Conservation (phyloP, 305 asterid species). For the Solanum hybrid region DNA sequence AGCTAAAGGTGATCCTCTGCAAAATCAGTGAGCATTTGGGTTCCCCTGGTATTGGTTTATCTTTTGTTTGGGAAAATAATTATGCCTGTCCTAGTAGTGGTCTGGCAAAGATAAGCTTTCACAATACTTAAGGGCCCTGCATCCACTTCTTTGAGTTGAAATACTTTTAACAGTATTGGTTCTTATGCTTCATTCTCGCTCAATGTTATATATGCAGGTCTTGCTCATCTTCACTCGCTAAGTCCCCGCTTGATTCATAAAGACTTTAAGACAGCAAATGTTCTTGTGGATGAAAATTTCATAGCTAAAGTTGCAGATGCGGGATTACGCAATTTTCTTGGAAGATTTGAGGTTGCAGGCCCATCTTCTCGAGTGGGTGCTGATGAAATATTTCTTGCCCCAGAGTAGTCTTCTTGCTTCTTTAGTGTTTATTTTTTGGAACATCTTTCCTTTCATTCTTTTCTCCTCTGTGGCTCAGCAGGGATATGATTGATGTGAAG, state of each 20-base stretch:
- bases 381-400: slow-evolving; percentile 72
- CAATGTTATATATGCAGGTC: slow-evolving; percentile 36
- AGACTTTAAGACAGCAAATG: slow-evolving; percentile 87
- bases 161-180: not conserved
- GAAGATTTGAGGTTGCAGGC: slow-evolving; percentile 65
- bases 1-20: slow-evolving; percentile 98
- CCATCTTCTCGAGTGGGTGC: slow-evolving; percentile 56
- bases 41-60: slow-evolving; percentile 66
- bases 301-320: slow-evolving; percentile 91
- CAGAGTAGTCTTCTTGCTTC: slow-evolving; percentile 52
- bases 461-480: not conserved
- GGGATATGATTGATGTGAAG: not conserved
- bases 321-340: slow-evolving; percentile 81
- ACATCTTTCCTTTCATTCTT: not conserved
- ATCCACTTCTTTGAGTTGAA: not conserved
- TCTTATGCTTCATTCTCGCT: slow-evolving; percentile 7
- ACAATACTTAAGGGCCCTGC: not conserved
- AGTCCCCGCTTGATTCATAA: slow-evolving; percentile 84
- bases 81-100: slow-evolving; percentile 14
- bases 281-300: slow-evolving; percentile 88
- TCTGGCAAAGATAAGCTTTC: slow-evolving; percentile 20
- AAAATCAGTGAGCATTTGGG: slow-evolving; percentile 93
- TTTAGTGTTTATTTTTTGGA: not conserved
- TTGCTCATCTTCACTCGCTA: slow-evolving; percentile 74
- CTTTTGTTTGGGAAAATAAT: slow-evolving; percentile 28